Base-by-base conservation (phyloP, 306 rosid species). In the Sicyos edulis region DNA sequence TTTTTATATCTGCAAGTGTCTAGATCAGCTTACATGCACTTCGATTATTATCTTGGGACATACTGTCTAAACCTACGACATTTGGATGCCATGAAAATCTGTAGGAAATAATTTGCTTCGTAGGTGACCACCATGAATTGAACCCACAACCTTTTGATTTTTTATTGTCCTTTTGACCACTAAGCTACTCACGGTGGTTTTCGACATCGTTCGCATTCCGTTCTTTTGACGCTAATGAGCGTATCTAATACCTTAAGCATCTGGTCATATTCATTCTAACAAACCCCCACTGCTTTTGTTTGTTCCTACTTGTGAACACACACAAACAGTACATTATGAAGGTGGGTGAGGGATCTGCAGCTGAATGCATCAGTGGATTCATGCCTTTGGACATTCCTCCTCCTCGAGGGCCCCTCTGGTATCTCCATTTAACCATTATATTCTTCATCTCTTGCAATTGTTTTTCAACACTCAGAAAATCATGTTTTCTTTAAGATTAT, bases 361-460 rank as follows among this genome's bases (percentile, higher is more conserved):
- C 88, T 40, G 92, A 91, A 82, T 93, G 99, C 88, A 86, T 91
- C 16, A 93, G 97, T 76, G 97, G 10, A 61, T 93, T 91, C 78
- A 83, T 57, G 10, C 80, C 87, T 70, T 1, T 91, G 80, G 99
- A 93, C 76, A 44, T 91, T 74, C 88, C 99, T 81, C 99, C 97
- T 76, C 97, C 97, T 76, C 97, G 86, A 34, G 99, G 99, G 67
- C 92, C 99, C 71, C 85, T 93, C 78, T 93, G 97, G 99, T 91
- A 91, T 64, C 26, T 75, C 66, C 22, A 56, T 58, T 42, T 32
- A 26, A 26, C 29, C 29, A 34, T 44, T 6, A 44, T 65, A 37
- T 63, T 59, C 52, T 71, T 78, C 61, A 55, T 32, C 10, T 22
- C 32, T 29, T 22, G 9, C 32, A 55, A 12, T 12, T 37, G 7